These are phyloP conservation scores for Axilococcus clingmanii DNA, from an alignment of 139 green algal genomes.

Conservation along the genomic window DNA sequence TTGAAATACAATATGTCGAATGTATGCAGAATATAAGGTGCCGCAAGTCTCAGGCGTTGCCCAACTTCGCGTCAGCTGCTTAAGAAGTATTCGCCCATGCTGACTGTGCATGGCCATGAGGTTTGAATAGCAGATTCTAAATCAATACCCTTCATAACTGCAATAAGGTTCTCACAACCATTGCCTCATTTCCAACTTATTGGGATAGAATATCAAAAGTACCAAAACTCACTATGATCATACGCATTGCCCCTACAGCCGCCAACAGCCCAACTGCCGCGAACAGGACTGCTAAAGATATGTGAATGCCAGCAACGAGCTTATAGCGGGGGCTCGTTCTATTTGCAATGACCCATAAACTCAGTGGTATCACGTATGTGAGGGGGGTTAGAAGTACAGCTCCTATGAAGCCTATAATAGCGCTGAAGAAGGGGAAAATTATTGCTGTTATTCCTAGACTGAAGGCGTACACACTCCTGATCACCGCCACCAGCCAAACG, in stretches of 20 bases:
- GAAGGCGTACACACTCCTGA: neutral
- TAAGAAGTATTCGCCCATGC: no score
- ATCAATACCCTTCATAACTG: no score
- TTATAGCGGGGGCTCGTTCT: neutral
- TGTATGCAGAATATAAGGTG: no score
- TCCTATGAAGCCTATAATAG: constrained; percentile 1
- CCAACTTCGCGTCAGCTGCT: no score
- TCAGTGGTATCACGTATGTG: neutral
- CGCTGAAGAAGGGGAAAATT: neutral
- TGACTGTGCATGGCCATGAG: no score
- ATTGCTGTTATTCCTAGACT: neutral
- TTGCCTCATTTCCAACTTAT: constrained; percentile 1
- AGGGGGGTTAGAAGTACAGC: neutral
- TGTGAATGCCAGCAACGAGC: neutral
- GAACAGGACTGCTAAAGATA: neutral
- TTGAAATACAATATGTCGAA: no score
- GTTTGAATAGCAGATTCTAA: no score
- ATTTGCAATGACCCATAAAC: neutral
- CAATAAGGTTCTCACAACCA: no score
- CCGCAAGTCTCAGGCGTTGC: no score
- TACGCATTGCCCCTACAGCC: neutral
- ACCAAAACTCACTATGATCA: neutral
- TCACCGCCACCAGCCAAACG: neutral
- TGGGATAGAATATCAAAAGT: neutral
- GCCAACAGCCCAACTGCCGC: neutral